A percentile compares a stretch with the other conserved stretches of the same genome.
phyloP scores from a whole-genome alignment of 371 early-diverging fungal genomes.

The Nematocida major region DNA sequence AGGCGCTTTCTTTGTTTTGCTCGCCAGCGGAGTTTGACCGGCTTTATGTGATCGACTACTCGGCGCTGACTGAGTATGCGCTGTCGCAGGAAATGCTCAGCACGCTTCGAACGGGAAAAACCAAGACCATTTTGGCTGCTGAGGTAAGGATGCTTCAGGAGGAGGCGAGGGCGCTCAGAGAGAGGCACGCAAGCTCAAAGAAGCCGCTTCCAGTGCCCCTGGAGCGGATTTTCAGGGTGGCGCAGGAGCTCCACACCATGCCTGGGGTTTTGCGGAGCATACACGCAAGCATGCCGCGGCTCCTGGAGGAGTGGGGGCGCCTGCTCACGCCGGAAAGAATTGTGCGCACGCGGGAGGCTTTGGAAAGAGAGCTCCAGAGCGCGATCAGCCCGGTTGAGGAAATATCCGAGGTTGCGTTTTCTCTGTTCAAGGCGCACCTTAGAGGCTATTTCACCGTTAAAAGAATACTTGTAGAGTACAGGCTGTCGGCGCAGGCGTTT shows the following conservation, averaged over 20 bases:
- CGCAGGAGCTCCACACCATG: not conserved
- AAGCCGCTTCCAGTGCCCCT: constrained; percentile 47
- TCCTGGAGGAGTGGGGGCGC: too few relatives aligned
- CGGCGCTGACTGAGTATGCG: constrained; percentile 13
- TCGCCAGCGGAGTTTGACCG: constrained; percentile 6
- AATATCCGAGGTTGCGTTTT: constrained; percentile 16
- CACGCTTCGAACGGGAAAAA: not conserved
- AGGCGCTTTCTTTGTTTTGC: constrained; percentile 29
- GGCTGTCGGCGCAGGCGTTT: constrained; percentile 66
- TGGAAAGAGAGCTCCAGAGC: constrained; percentile 17
- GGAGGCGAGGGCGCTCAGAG: constrained; percentile 1
- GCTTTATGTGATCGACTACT: constrained; percentile 14
- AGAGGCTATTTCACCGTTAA: constrained; percentile 37
- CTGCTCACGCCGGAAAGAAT: constrained; percentile 40
- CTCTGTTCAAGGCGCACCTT: constrained; percentile 30
- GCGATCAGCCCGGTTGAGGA: constrained; percentile 27
- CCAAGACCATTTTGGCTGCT: not conserved
- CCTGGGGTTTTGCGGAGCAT: too few relatives aligned
- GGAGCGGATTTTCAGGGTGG: constrained; percentile 9
- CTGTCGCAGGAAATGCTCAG: not conserved
- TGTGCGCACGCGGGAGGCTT: not conserved
- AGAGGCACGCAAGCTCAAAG: not conserved
- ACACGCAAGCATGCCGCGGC: too few relatives aligned
- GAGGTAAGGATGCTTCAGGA: constrained; percentile 29
- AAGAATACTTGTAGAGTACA: constrained; percentile 31